phyloP scores from a whole-genome alignment of 2,329 filamentous ascomycete species.

The Claviceps sorghi region DNA sequence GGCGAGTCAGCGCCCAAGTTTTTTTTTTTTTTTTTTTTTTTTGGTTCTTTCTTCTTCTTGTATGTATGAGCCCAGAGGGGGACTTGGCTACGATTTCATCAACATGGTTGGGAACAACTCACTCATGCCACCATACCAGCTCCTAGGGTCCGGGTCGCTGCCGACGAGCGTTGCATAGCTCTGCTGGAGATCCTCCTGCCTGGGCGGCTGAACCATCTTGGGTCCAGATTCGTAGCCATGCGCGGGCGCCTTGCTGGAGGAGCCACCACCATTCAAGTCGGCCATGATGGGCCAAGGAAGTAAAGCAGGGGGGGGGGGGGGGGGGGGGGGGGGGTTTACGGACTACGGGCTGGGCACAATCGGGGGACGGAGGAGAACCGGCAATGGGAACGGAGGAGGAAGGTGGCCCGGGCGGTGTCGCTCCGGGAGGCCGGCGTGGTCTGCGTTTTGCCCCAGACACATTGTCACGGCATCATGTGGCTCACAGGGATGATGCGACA shows the following conservation, averaged over 20 bases:
- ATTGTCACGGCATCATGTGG: too few relatives aligned
- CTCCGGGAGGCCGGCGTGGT: too few relatives aligned
- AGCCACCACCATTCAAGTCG: conserved; percentile 13
- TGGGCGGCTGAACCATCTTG: conserved; percentile 67
- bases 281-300: conserved; percentile 11
- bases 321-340: too few relatives aligned
- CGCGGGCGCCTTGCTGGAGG: conserved; percentile 17
- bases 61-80: too few relatives aligned
- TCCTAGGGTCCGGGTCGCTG: conserved; percentile 55
- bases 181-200: conserved; percentile 69
- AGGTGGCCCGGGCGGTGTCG: too few relatives aligned
- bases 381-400: too few relatives aligned
- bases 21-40: background rate
- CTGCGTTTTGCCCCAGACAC: too few relatives aligned
- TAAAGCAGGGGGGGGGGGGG: too few relatives aligned
- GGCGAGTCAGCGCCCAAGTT: background rate
- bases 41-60: too few relatives aligned
- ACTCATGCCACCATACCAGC: conserved; percentile 87
- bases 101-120: conserved; percentile 19
- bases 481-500: too few relatives aligned
- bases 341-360: too few relatives aligned
- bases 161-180: conserved; percentile 55
- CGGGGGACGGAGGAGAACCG: too few relatives aligned
- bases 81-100: background rate
- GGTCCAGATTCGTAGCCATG: conserved; percentile 19